Base-by-base conservation (phyloP, 139 green algal species). In the Coccomyxa sp. region DNA sequence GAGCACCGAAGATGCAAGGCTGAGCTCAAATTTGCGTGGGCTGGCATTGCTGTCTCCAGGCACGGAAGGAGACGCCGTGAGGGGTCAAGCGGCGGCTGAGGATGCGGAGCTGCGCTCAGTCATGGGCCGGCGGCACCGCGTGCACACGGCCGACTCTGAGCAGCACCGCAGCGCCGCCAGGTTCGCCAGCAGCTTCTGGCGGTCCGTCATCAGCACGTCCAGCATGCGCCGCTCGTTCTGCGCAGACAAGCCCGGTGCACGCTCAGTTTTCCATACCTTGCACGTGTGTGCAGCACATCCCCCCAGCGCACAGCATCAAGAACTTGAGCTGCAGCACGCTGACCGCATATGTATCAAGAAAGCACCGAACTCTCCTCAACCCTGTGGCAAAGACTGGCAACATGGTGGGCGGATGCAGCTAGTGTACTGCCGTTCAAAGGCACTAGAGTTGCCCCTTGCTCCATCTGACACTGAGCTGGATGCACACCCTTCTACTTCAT, bases 51-150 rank as follows among this genome's bases (percentile, higher is more conserved):
- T 51, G 38, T 51, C 38, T 51, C 3, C n/a, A n/a, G n/a, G n/a
- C n/a, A n/a, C n/a, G n/a, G n/a, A n/a, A 51, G 38, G 38, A 51
- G 38, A 51, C 38, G 38, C 7, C 38, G 38, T 51, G 38, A 51
- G 38, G 38, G 38, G 25, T 78, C n/a, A 78, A 27, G 28, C 27
- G 74, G 27, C 28, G 30, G 27, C 23, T 10, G 27, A 78, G 4
- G 28, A 45, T 78, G 74, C 74, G 14, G 25, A 27, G 74, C 74
- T 71, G 83, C 79, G 45, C 79, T 79, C 59, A 60, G 31, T 13
- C 79, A 63, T 59, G 14, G n/a, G 28, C 18, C 1, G 18, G 63
- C 21, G 63, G 63, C 63, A 71, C 7, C 21, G 18, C 18, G 18
- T 1, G 63, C 63, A 71, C 63, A 71, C 18, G 18, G 63, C 63